Conservation (phyloP, 2,329 filamentous ascomycete genomes). For the Endocalyx cinctus region DNA sequence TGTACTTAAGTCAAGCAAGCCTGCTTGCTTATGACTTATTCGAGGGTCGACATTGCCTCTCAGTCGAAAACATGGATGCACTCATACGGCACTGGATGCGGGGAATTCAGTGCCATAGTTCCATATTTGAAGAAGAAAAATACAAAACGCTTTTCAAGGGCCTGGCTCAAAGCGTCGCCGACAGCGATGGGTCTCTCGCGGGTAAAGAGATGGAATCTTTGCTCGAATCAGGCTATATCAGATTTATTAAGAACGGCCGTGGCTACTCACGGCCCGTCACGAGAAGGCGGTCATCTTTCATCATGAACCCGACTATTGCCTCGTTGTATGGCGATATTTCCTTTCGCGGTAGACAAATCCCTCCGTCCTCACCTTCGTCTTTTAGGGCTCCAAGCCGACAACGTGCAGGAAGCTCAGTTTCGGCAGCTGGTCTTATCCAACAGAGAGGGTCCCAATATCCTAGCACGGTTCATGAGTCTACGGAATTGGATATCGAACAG, state of each 20-base stretch:
- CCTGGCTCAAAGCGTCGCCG: slow-evolving; percentile 1
- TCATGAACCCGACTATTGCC: no score
- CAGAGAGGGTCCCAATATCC: no score
- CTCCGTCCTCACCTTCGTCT: no score
- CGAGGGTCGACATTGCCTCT: slow-evolving; percentile 3
- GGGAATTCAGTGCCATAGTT: slow-evolving; percentile 1
- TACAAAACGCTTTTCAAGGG: not conserved
- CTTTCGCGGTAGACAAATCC: no score
- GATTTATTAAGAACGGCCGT: slow-evolving; percentile 5
- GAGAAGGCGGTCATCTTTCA: no score
- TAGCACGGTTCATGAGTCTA: no score
- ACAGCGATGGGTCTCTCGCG: slow-evolving; percentile 2
- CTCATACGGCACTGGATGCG: slow-evolving; percentile 7
- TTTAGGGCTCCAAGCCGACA: no score
- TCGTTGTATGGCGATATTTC: no score
- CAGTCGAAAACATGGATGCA: slow-evolving; percentile 2
- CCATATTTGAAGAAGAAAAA: not conserved
- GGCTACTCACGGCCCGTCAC: slow-evolving; percentile 4
- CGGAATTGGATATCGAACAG: no score
- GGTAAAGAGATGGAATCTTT: slow-evolving; percentile 6
- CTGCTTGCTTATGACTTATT: slow-evolving; percentile 3
- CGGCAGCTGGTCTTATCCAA: no score
- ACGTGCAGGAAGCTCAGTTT: no score
- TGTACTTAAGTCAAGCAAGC: not conserved
- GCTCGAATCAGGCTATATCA: slow-evolving; percentile 4